These are phyloP conservation scores for Digitaria exilis DNA, from an alignment of 202 grass and related monocot species.

Conservation along the genomic window DNA sequence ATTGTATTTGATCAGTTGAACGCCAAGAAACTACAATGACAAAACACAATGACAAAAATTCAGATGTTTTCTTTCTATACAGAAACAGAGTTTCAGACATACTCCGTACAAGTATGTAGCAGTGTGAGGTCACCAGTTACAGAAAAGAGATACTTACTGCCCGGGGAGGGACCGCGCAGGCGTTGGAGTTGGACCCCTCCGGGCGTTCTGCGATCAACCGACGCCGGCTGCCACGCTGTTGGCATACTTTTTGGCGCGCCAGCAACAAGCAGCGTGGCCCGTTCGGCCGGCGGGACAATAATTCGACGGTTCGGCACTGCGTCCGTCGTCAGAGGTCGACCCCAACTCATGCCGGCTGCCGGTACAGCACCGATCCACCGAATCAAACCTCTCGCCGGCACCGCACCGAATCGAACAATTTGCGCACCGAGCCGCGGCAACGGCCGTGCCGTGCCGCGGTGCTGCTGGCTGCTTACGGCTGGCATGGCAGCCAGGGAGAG, in stretches of 20 bases:
- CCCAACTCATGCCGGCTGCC: neutral
- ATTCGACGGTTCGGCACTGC: neutral
- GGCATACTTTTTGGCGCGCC: neutral
- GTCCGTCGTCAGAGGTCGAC: neutral
- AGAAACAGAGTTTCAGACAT: no score
- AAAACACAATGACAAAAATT: no score
- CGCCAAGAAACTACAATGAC: no score
- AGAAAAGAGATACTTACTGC: neutral
- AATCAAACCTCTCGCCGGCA: no score
- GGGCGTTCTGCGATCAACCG: neutral
- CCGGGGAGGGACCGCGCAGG: neutral
- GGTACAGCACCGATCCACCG: no score
- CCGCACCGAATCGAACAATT: no score
- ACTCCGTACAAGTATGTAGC: no score
- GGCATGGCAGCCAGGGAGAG: neutral
- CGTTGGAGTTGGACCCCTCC: neutral
- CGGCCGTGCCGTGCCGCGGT: no score
- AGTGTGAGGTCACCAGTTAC: neutral
- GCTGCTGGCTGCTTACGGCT: neutral
- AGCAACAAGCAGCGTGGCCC: neutral
- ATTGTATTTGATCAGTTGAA: no score
- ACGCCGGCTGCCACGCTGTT: constrained; percentile 2
- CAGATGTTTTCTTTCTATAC: no score
- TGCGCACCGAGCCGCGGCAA: neutral
- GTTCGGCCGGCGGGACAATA: constrained; percentile 11